phyloP scores from a whole-genome alignment of 495 filamentous ascomycete species.

The Penicillium longicatenatum region DNA sequence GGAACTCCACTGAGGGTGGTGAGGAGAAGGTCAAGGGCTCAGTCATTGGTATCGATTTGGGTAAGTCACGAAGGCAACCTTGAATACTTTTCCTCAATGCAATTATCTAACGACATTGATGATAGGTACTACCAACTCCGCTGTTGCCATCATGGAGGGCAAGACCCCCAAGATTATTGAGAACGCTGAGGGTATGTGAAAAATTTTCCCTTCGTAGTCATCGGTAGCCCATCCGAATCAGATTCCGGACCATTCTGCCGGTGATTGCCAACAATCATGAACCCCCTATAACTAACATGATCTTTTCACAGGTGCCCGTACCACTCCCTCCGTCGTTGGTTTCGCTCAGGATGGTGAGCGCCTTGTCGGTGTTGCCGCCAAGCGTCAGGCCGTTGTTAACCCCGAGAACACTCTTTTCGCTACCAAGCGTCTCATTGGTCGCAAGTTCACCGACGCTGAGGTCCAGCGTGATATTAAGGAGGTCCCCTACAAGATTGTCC shows the following conservation, averaged over 20 bases:
- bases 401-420: slow-evolving; percentile 99
- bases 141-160: slow-evolving; percentile 97
- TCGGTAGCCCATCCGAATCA: slow-evolving; percentile 8
- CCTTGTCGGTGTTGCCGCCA: slow-evolving; percentile 95
- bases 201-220: slow-evolving; percentile 20
- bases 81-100: slow-evolving; percentile 3
- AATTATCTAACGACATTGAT: slow-evolving; percentile 26
- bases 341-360: slow-evolving; percentile 98
- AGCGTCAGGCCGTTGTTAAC: slow-evolving; percentile 99
- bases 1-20: slow-evolving; percentile 79
- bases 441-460: slow-evolving; percentile 95
- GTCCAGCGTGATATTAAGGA: slow-evolving; percentile 98
- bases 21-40: slow-evolving; percentile 90
- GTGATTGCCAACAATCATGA: background rate
- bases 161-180: slow-evolving; percentile 95
- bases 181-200: slow-evolving; percentile 82
- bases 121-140: slow-evolving; percentile 94
- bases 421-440: slow-evolving; percentile 98
- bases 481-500: slow-evolving; percentile 98
- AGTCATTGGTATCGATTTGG: slow-evolving; percentile 98
- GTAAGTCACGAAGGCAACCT: slow-evolving; percentile 53
- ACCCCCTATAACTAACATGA: slow-evolving; percentile 15
- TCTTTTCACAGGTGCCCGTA: slow-evolving; percentile 71
- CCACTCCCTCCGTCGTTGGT: slow-evolving; percentile 95
- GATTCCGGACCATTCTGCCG: background rate